phyloP scores from a whole-genome alignment of 2,329 filamentous ascomycete species.

The Celoporthe dispersa region DNA sequence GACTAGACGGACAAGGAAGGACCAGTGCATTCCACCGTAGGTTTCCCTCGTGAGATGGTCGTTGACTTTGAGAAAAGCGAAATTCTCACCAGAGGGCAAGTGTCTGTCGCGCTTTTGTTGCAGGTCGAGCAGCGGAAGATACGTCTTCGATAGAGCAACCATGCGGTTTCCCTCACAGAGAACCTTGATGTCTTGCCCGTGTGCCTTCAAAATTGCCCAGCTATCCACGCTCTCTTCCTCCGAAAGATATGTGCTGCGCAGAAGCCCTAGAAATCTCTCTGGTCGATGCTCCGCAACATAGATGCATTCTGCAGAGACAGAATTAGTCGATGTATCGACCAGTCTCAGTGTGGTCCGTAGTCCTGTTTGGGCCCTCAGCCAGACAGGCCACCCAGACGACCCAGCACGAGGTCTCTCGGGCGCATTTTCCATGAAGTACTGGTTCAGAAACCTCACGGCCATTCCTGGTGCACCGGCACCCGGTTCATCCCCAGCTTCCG shows the following conservation, averaged over 20 bases:
- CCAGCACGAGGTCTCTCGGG: background rate
- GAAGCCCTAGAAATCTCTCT: background rate
- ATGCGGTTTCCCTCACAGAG: background rate
- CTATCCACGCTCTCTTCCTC: background rate
- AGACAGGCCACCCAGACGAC: background rate
- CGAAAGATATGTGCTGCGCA: background rate
- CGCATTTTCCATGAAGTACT: background rate
- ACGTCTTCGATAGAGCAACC: background rate
- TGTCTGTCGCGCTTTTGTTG: background rate
- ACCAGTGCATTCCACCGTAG: background rate
- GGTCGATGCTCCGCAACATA: conserved; percentile 17
- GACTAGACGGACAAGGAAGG: background rate
- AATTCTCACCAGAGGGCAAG: background rate
- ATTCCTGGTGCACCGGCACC: background rate
- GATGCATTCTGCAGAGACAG: background rate
- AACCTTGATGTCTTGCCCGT: background rate
- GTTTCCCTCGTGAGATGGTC: background rate
- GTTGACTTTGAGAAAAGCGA: background rate
- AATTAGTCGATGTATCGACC: background rate
- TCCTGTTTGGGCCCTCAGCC: background rate
- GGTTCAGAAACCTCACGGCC: background rate
- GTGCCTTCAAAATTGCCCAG: background rate
- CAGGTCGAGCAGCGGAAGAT: background rate
- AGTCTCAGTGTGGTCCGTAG: background rate
- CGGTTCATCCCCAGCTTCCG: background rate